Evolutionary conservation across 2,329 filamentous ascomycete genomes (phyloP), one percentile per base, ranked within the genome.

Genomic region (Cercospora sesami): DNA sequence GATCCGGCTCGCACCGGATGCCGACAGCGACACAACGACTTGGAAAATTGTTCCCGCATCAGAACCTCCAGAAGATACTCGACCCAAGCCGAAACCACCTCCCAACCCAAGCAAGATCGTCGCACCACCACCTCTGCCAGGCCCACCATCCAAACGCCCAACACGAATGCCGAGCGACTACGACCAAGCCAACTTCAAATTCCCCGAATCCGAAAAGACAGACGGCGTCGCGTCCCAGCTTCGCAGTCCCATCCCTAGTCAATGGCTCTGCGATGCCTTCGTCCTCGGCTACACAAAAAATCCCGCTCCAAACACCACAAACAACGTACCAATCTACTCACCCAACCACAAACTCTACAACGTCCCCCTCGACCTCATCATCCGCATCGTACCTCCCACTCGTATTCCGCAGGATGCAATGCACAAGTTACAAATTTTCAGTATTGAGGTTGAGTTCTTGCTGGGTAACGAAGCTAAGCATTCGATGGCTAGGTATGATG

Each of bases 281-380:
- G 51, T 64, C 48, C 48, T 64, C 18, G 63, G 53, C 53, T 33
- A 28, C 18, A 48, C 33, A 10, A 28, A 53, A 14, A 60, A 60
- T 36, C 63, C 63, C 4, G 18, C 42, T 14, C 42, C 18, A 0
- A 66, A 61, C 23, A 45, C 30, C n/a, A 36, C 33, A 10, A 55
- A 60, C 21, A 9, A 33, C 31, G 28, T 66, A 3, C 64, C 64
- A 1, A 31, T 53, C 23, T 66, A 53, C 28, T 58, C 64, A 8
- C 57, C 58, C 28, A 36, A 12, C 5, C 33, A 31, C 18, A 14
- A 26, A 30, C 60, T 26, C 33, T 45, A 16, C 28, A 30, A 28
- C 18, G 26, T 66, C 26, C 64, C 64, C n/a, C 31, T 66, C 36
- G 64, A 66, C 39, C 64, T 66, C 21, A 57, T 66, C 64, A 57